phyloP scores from a whole-genome alignment of 805 yeast species.

The Barnettozyma sucrosica region DNA sequence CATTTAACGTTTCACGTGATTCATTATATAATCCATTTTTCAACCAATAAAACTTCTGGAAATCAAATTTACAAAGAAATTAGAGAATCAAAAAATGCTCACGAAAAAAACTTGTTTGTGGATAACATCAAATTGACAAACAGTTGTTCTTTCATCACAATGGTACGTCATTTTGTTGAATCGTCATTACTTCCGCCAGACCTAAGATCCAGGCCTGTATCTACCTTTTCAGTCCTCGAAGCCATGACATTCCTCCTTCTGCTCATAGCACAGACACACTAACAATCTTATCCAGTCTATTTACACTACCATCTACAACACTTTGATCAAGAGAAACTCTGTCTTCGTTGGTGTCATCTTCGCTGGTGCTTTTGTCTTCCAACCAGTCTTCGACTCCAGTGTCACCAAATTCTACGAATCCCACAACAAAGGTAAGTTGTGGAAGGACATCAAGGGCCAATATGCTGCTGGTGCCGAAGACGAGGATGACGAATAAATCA shows the following conservation, averaged over 20 bases:
- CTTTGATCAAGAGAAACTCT: constrained; percentile 84
- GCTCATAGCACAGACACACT: background rate
- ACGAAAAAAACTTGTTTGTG: background rate
- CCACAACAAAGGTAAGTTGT: constrained; percentile 81
- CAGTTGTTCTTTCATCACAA: background rate
- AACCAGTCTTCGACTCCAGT: constrained; percentile 64
- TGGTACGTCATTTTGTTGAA: background rate
- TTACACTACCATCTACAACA: constrained; percentile 52
- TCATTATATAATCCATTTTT: background rate
- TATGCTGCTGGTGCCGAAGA: constrained; percentile 56
- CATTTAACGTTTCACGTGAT: background rate
- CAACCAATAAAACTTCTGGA: constrained; percentile 15
- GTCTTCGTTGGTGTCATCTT: constrained; percentile 78
- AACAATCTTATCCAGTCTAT: constrained; percentile 26
- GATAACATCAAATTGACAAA: background rate
- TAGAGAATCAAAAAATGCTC: constrained; percentile 8
- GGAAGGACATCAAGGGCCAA: constrained; percentile 70
- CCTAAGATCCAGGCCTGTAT: background rate
- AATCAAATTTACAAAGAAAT: constrained; percentile 15
- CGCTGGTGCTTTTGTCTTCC: constrained; percentile 81
- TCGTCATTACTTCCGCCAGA: background rate
- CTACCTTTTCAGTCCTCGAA: background rate
- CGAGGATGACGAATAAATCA: constrained; percentile 42
- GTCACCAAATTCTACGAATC: constrained; percentile 66
- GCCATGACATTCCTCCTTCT: background rate